Percentiles rank a stretch among this genome's conserved stretches.
Conservation (phyloP, 2,329 filamentous ascomycete species). For the Colletotrichum gigasporum region DNA sequence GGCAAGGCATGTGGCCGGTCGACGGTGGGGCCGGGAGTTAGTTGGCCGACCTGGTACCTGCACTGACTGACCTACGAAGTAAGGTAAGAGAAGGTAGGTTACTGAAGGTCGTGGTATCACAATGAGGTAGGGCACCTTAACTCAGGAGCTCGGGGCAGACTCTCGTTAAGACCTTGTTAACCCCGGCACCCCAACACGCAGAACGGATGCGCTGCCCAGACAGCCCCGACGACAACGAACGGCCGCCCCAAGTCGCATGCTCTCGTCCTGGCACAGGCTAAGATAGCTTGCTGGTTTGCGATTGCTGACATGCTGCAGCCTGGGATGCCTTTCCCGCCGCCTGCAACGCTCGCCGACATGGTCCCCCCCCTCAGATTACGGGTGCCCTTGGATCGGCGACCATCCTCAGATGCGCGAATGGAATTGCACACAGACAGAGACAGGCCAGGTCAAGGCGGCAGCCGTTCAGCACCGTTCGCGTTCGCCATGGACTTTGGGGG, state of each 20-base stretch:
- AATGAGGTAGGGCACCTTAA: constrained; percentile 5
- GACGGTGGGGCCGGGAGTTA: constrained; percentile 18
- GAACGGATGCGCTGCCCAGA: neutral
- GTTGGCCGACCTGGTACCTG: too few species aligned
- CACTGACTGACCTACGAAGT: too few species aligned
- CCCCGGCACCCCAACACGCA: neutral
- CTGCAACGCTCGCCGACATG: constrained; percentile 6
- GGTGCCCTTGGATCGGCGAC: constrained; percentile 1
- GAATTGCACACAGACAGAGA: constrained; percentile 8
- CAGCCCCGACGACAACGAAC: constrained; percentile 1
- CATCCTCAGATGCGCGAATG: neutral
- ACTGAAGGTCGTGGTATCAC: too few species aligned
- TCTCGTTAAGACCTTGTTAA: neutral
- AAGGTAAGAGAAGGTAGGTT: too few species aligned
- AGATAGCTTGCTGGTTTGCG: constrained; percentile 1
- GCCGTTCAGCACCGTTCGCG: constrained; percentile 1
- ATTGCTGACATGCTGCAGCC: neutral
- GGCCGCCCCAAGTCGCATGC: constrained; percentile 1
- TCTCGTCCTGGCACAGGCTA: neutral
- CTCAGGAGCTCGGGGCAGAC: neutral
- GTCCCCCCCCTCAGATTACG: neutral
- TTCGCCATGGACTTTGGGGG: neutral
- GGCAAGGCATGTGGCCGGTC: constrained; percentile 21
- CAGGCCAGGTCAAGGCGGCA: constrained; percentile 15
- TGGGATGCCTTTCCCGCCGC: neutral